Evolutionary conservation across 2,329 filamentous ascomycete species (phyloP).

Genomic region (Clarireedia paspali): DNA sequence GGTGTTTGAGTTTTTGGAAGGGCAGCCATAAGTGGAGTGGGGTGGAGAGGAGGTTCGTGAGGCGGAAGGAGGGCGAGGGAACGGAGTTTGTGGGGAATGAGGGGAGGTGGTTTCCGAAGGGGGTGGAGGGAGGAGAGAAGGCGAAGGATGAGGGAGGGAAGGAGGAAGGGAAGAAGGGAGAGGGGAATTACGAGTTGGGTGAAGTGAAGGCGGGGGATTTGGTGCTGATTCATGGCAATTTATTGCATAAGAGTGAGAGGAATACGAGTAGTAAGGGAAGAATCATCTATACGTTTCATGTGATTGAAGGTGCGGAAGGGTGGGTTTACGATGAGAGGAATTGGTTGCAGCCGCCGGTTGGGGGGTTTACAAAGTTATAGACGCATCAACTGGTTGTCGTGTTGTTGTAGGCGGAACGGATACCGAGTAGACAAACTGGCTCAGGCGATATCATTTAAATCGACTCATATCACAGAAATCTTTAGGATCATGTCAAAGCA

Average conservation of each 20-base stretch:
- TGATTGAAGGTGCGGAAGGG: conserved; percentile 69
- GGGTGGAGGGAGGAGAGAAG: conserved; percentile 37
- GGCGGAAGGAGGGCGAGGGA: conserved; percentile 44
- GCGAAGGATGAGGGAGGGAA: conserved; percentile 21
- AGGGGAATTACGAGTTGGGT: conserved; percentile 63
- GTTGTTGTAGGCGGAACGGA: no score
- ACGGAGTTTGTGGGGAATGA: conserved; percentile 67
- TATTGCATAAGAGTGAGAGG: conserved; percentile 92
- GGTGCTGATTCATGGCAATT: conserved; percentile 91
- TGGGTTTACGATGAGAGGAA: conserved; percentile 76
- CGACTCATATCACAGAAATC: no score
- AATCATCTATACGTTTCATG: conserved; percentile 96
- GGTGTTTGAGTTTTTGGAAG: conserved; percentile 77
- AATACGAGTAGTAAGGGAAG: conserved; percentile 80
- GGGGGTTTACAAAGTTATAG: conserved; percentile 56
- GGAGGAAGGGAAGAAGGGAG: conserved; percentile 12
- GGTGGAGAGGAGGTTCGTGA: conserved; percentile 67
- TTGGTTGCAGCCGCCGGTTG: conserved; percentile 81
- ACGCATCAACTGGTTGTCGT: neutral
- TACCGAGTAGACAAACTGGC: no score
- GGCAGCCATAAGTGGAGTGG: conserved; percentile 72
- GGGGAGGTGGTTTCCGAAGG: conserved; percentile 55
- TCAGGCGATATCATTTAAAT: neutral
- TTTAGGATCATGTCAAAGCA: no score
- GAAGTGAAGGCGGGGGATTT: conserved; percentile 88